Conservation (phyloP, 768 basidiomycete genomes). For the Tylopilus plumbeoviolaceoides region DNA sequence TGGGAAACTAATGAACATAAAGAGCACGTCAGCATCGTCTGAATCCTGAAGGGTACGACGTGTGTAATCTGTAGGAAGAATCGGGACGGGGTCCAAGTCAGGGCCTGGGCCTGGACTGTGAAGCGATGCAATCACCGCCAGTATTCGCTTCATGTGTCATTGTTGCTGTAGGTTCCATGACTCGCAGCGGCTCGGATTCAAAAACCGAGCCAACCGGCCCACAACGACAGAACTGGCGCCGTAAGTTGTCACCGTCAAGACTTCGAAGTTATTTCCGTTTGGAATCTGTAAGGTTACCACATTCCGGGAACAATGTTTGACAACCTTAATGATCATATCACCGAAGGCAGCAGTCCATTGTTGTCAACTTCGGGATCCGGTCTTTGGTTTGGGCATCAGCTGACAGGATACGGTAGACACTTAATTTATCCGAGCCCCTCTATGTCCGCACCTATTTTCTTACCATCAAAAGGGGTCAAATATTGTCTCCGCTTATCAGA, state of each 20-base stretch:
- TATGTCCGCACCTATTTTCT: not conserved
- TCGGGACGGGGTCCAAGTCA: too few species aligned
- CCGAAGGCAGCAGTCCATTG: too few species aligned
- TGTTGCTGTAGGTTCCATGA: too few species aligned
- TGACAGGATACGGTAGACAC: not conserved
- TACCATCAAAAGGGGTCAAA: not conserved
- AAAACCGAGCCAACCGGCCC: not conserved
- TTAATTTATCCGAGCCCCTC: not conserved
- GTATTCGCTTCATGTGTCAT: too few species aligned
- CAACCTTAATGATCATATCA: too few species aligned
- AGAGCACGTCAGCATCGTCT: not conserved
- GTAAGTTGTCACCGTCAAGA: not conserved
- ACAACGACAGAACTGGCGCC: too few species aligned
- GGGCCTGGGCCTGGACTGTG: too few species aligned
- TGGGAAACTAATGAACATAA: slow-evolving; percentile 4
- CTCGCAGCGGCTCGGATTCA: too few species aligned
- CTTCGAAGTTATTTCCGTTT: not conserved
- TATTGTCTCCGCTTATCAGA: not conserved
- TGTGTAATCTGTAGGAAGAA: not conserved
- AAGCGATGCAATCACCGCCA: too few species aligned
- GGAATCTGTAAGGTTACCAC: too few species aligned
- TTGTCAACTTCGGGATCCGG: too few species aligned
- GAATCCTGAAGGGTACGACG: not conserved
- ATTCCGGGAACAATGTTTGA: too few species aligned
- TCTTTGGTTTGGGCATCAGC: not conserved